Conservation (phyloP, 225 moss, liverwort and hornwort genomes). For the Sphagnum contortum region DNA sequence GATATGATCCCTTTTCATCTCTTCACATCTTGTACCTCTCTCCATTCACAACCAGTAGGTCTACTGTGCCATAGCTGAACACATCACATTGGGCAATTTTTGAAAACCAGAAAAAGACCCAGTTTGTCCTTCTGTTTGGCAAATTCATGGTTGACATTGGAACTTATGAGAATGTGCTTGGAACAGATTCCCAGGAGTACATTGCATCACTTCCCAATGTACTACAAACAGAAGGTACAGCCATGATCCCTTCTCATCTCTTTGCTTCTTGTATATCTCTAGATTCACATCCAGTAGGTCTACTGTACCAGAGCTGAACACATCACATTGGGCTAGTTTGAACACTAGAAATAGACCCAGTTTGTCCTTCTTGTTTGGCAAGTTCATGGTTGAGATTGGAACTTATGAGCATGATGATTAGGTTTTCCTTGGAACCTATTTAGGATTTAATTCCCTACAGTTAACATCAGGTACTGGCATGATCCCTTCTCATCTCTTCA, state of each 20-base stretch:
- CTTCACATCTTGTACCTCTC: constrained; percentile 5
- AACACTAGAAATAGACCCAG: too few species aligned
- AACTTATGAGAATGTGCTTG: too few species aligned
- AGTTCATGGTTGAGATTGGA: background rate
- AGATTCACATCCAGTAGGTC: background rate
- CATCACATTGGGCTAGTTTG: too few species aligned
- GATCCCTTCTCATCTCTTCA: background rate
- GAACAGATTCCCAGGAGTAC: too few species aligned
- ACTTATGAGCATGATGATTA: too few species aligned
- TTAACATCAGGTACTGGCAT: background rate
- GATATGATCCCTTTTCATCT: background rate
- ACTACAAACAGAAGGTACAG: background rate
- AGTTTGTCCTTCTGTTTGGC: background rate
- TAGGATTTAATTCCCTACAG: too few species aligned
- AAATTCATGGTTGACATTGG: background rate
- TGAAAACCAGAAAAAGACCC: too few species aligned
- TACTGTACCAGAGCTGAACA: background rate
- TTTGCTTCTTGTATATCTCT: constrained; percentile 6
- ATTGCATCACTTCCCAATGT: too few species aligned
- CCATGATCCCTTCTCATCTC: background rate
- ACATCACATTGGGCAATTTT: too few species aligned
- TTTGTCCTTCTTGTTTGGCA: background rate
- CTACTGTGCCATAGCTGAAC: background rate
- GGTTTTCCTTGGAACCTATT: background rate
- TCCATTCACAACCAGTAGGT: background rate